These are phyloP conservation scores for Lodderomyces elongisporus DNA, from an alignment of 1,139 yeast species.

Conservation along the genomic window DNA sequence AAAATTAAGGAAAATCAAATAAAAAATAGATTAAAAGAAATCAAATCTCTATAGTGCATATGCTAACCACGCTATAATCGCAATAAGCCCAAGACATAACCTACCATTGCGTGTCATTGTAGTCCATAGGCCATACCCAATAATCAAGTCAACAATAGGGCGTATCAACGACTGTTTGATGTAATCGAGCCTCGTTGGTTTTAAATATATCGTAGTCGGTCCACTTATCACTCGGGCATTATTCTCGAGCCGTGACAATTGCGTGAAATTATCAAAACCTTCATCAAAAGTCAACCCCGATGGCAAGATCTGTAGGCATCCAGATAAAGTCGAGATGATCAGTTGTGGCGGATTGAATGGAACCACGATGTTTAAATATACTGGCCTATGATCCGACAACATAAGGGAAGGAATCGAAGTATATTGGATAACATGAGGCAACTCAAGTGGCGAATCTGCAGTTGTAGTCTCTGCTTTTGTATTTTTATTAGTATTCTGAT, in stretches of 20 bases:
- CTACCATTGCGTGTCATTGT: slow-evolving; percentile 39
- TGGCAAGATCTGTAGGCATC: slow-evolving; percentile 36
- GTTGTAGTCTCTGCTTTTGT: too few species aligned
- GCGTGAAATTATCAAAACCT: slow-evolving; percentile 4
- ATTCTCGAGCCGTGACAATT: slow-evolving; percentile 4
- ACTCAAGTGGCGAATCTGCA: too few species aligned
- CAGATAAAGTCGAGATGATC: slow-evolving; percentile 29
- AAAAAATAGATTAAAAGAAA: too few species aligned
- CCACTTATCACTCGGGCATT: slow-evolving; percentile 24
- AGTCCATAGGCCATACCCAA: slow-evolving; percentile 40
- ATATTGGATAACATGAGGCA: slow-evolving; percentile 34
- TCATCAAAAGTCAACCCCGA: slow-evolving; percentile 14
- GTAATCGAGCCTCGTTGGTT: slow-evolving; percentile 36
- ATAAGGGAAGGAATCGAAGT: slow-evolving; percentile 31
- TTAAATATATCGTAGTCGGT: slow-evolving; percentile 42
- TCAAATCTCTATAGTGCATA: too few species aligned
- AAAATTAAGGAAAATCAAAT: too few species aligned
- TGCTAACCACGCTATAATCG: too few species aligned
- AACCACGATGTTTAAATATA: slow-evolving; percentile 37
- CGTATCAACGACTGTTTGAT: slow-evolving; percentile 26
- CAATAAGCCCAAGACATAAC: too few species aligned
- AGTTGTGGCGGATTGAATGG: slow-evolving; percentile 42
- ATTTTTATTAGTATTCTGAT: not conserved
- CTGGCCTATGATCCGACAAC: slow-evolving; percentile 43
- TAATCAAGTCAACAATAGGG: slow-evolving; percentile 26